Conservation (phyloP, 2,329 filamentous ascomycete genomes). For the Pseudogymnoascus sp. region DNA sequence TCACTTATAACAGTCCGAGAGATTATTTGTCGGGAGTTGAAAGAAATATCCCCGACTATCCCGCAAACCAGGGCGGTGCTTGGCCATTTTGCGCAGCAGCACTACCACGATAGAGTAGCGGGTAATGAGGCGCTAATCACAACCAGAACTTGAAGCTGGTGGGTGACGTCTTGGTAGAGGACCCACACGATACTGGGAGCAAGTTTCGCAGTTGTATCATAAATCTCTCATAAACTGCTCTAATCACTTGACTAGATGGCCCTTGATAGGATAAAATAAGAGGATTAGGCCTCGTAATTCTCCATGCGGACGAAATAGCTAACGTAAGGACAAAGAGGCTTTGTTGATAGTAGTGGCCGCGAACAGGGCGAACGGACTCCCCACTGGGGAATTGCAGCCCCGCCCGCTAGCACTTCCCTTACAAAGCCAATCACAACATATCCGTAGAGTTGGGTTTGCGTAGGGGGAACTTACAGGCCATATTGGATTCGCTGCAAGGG, state of each 20-base stretch:
- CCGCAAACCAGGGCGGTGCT: background rate
- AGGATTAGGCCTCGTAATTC: background rate
- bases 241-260: slow-evolving; percentile 4
- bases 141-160: background rate
- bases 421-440: slow-evolving; percentile 9
- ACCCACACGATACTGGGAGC: background rate
- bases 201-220: slow-evolving; percentile 5
- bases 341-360: background rate
- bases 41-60: background rate
- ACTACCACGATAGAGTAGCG: background rate
- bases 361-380: background rate
- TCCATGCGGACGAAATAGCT: background rate
- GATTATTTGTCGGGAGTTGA: background rate
- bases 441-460: background rate
- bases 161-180: background rate
- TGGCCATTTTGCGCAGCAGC: slow-evolving; percentile 9
- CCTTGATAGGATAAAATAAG: background rate
- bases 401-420: background rate
- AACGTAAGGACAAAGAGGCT: background rate
- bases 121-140: slow-evolving; percentile 6
- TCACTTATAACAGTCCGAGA: background rate
- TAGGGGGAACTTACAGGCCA: background rate
- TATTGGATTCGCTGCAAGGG: slow-evolving; percentile 7
- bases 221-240: background rate
- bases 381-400: slow-evolving; percentile 1